phyloP scores from a whole-genome alignment of 306 rosid species.

The Ammopiptanthus mongolicus region DNA sequence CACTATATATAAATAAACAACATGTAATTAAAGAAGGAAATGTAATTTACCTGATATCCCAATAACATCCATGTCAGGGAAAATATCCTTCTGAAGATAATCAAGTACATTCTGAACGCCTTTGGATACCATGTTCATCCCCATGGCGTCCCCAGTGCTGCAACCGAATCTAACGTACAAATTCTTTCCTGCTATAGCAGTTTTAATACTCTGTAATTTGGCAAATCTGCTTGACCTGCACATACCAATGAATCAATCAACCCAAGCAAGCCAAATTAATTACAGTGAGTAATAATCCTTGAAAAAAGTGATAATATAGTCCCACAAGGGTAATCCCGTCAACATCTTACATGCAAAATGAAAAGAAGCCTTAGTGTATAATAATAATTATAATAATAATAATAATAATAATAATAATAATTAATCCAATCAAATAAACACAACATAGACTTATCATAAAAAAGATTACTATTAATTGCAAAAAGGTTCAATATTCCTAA shows the following conservation, averaged over 20 bases:
- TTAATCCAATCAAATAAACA: not conserved
- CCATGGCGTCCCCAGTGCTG: conserved; percentile 95
- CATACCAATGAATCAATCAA: not conserved
- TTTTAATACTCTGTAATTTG: conserved; percentile 50
- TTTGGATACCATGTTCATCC: conserved; percentile 97
- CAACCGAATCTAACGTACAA: conserved; percentile 69
- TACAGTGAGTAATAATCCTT: not conserved
- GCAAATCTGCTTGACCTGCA: conserved; percentile 85
- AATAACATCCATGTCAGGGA: conserved; percentile 90
- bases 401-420: not conserved
- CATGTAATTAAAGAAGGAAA: too few species aligned
- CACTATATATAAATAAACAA: too few species aligned
- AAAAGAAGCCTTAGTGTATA: not conserved
- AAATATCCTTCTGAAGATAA: conserved; percentile 59
- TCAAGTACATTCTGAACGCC: conserved; percentile 81
- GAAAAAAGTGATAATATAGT: not conserved
- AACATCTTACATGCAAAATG: not conserved
- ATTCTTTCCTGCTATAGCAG: conserved; percentile 72
- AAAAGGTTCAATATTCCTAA: not conserved
- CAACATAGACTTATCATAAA: not conserved
- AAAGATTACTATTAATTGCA: not conserved
- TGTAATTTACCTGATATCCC: conserved; percentile 86
- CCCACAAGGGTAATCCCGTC: not conserved
- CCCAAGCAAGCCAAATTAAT: not conserved
- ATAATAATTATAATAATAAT: not conserved